Base-by-base conservation (phyloP, 1,139 yeast species). In the Arxiozyma bovina region DNA sequence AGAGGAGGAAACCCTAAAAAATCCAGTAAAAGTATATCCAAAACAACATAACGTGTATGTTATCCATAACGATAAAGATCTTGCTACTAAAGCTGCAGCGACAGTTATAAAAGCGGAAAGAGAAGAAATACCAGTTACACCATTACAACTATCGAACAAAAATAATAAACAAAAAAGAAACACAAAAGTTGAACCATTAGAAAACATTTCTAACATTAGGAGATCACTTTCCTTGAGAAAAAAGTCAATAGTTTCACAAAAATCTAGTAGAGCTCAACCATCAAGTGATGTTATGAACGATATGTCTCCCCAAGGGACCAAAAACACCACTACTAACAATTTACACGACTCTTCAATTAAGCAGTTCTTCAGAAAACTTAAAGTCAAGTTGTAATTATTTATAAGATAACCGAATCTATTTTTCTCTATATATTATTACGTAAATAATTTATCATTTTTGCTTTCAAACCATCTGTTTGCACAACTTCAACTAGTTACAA, bases 401-500 rank as follows among this genome's bases (percentile, higher is more conserved):
- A 18, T 27, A 34, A 34, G 40, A 34, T 34, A 15, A 3, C 17
- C n/a, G 6, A 34, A 34, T 34, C 17, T 34, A 2, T 30, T 30
- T 30, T 46, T 30, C 49, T 45, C 22, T 45, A 27, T 45, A 22
- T 20, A 27, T 45, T 49, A 42, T 21, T 40, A 48, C 38, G 5
- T 22, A 17, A 9, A 48, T 25, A 27, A 30, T 30, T 18, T 18
- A 3, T 40, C 23, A 11, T 42, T 42, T 42, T 6, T 38, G n/a
- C 41, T 34, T 40, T 41, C 4, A n/a, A 9, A 9, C 12, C 9
- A 42, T 49, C 22, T 54, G 23, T 50, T 56, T 34, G n/a, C n/a
- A 15, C 11, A 34, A 12, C n/a, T 15, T 34, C n/a, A 34, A 34
- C 40, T 34, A 8, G 50, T 49, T 1, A 77, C 67, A 38, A 90